Conservation (phyloP, 2,329 filamentous ascomycete genomes). For the Penicillium hordei region DNA sequence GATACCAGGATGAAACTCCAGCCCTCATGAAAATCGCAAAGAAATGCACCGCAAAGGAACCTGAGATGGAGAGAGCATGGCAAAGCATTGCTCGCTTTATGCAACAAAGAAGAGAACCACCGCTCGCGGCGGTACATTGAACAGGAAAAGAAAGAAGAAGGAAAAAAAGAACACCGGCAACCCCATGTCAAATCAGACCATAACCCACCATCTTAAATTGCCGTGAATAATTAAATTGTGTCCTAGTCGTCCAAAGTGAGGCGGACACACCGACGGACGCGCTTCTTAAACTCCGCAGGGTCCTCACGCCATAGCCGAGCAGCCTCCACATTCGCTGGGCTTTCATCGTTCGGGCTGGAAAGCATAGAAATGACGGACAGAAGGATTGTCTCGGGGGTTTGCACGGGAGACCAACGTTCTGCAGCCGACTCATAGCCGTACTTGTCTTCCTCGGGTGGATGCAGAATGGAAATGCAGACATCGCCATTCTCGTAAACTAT, state of each 20-base stretch:
- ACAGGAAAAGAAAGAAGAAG: not conserved
- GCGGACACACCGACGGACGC: constrained; percentile 74
- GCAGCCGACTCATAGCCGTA: constrained; percentile 88
- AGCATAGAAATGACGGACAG: constrained; percentile 91
- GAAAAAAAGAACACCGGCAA: constrained; percentile 8
- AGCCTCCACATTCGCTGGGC: constrained; percentile 91
- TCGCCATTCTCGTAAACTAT: constrained; percentile 77
- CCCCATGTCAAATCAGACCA: constrained; percentile 15
- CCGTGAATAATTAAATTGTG: constrained; percentile 3
- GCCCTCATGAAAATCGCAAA: constrained; percentile 10
- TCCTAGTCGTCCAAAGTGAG: constrained; percentile 70
- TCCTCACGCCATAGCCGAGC: constrained; percentile 85
- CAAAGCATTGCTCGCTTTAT: constrained; percentile 16
- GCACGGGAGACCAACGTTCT: constrained; percentile 93
- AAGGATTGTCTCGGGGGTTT: constrained; percentile 91
- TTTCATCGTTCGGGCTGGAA: constrained; percentile 90
- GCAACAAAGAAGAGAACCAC: not conserved
- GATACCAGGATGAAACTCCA: constrained; percentile 4
- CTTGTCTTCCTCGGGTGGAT: constrained; percentile 90
- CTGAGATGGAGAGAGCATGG: constrained; percentile 8
- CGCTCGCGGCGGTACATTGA: not conserved
- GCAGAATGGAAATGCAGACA: constrained; percentile 95
- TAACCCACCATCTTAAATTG: constrained; percentile 10
- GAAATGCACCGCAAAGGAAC: constrained; percentile 6
- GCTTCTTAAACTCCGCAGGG: constrained; percentile 71